Conservation (phyloP, 2,329 filamentous ascomycete genomes). For the Fusarium lyarnte region DNA sequence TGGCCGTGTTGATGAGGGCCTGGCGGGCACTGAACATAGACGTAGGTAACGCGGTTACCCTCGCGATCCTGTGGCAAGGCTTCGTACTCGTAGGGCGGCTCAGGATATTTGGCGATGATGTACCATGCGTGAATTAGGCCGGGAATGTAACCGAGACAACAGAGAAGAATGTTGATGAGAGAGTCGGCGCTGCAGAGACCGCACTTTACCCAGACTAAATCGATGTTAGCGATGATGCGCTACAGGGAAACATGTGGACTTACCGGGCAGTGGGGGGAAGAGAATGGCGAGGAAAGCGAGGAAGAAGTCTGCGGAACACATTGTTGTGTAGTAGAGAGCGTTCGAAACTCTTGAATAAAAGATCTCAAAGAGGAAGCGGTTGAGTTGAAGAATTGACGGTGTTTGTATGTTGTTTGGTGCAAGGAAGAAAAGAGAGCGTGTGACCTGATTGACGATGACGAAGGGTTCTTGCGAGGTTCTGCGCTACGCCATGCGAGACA, state of each 20-base stretch:
- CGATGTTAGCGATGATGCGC: constrained; percentile 19
- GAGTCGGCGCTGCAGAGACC: constrained; percentile 93
- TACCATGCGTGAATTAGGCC: constrained; percentile 97
- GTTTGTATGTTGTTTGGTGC: constrained; percentile 10
- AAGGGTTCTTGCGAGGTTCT: constrained; percentile 5
- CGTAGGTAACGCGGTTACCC: constrained; percentile 75
- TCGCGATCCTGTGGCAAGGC: constrained; percentile 66
- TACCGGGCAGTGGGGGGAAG: constrained; percentile 73
- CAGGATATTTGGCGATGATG: constrained; percentile 92
- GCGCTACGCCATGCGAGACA: constrained; percentile 11
- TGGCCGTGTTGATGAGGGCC: constrained; percentile 49
- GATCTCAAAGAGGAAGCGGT: background rate
- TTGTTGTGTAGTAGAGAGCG: constrained; percentile 42
- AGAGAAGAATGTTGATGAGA: constrained; percentile 94
- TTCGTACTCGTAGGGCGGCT: constrained; percentile 76
- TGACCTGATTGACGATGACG: constrained; percentile 37
- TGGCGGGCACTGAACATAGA: constrained; percentile 71
- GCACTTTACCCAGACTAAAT: constrained; percentile 91
- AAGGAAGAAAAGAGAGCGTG: constrained; percentile 17
- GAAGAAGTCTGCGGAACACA: constrained; percentile 71
- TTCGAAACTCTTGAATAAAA: background rate
- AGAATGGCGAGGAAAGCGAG: constrained; percentile 71
- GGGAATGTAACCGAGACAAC: constrained; percentile 79
- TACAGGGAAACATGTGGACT: constrained; percentile 42
- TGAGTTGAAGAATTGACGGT: constrained; percentile 6